Base-by-base conservation (phyloP, 257 asterid species). In the Solanum okadae region DNA sequence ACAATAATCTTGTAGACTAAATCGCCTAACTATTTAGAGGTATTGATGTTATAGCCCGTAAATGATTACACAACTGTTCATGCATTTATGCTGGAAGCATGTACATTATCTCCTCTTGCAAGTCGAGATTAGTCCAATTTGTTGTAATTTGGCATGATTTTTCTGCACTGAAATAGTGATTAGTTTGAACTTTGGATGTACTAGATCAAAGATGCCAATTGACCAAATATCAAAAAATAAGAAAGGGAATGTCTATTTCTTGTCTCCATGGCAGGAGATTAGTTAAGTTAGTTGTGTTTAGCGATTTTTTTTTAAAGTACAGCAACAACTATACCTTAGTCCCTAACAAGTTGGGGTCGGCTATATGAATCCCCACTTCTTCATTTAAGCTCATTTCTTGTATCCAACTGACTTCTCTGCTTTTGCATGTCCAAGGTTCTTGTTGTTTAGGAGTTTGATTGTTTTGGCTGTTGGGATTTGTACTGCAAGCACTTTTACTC, bases 401-500 rank as follows among this genome's bases (percentile, higher is more conserved):
- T 78, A 42, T 42, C 13, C 15, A 78, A 35, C 85, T 78, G 65
- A 25, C n/a, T 78, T 78, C 65, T 78, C 65, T 78, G 15, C 38
- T 25, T 78, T 42, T 78, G 65, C 38, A n/a, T 25, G 85, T 78
- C 35, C n/a, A 7, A 25, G 38, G 65, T 78, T 42, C 85, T 78
- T 42, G 38, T 78, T 42, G 85, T 6, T 78, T 42, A 78, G 65
- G 34, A 10, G n/a, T 42, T 25, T 76, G 12, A 38, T 76, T 75
- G 10, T 76, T 42, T 78, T 78, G 85, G 35, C 22, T 42, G 14
- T 78, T 78, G 23, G 65, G 25, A 44, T 42, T 25, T 78, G 38
- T 78, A 42, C 38, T 87, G 87, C 93, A 97, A 98, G 98, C 89
- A 95, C 98, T 85, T 95, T 95, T 87, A 95, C 99, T 65, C 92